Percentiles rank a stretch among this genome's conserved stretches.
Conservation (phyloP, 192 early-diverging fungal genomes). For the Backusella westeae region DNA sequence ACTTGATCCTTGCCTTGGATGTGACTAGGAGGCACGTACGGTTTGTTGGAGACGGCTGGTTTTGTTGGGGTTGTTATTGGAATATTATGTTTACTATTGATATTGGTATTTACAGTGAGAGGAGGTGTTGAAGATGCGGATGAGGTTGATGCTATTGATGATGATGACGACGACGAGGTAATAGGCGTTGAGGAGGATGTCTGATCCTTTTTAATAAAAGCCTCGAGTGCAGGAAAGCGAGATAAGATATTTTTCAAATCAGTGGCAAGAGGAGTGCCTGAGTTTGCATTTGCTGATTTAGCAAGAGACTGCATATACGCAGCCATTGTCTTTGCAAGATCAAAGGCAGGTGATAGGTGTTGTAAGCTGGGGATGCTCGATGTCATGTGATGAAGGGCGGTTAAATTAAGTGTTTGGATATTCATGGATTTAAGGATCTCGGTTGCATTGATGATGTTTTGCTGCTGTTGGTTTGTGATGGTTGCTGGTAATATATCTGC, state of each 20-base stretch:
- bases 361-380: constrained; percentile 14
- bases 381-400: constrained; percentile 23
- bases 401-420: constrained; percentile 16
- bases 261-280: background rate
- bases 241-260: constrained; percentile 22
- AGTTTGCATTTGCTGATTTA: constrained; percentile 9
- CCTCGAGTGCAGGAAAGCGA: background rate
- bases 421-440: constrained; percentile 26
- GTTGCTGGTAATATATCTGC: background rate
- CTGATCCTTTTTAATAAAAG: background rate
- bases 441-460: constrained; percentile 8
- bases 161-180: background rate
- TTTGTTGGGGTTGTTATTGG: background rate
- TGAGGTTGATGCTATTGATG: background rate
- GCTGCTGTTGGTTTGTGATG: background rate
- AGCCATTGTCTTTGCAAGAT: constrained; percentile 19
- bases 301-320: constrained; percentile 26
- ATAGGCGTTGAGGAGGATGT: background rate
- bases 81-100: background rate
- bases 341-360: constrained; percentile 17
- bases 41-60: background rate
- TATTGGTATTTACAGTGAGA: background rate
- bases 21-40: background rate
- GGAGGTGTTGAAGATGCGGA: background rate
- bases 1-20: constrained; percentile 4